These are phyloP conservation scores for Leccinum uliginosum DNA, from an alignment of 768 basidiomycete genomes.

Conservation along the genomic window DNA sequence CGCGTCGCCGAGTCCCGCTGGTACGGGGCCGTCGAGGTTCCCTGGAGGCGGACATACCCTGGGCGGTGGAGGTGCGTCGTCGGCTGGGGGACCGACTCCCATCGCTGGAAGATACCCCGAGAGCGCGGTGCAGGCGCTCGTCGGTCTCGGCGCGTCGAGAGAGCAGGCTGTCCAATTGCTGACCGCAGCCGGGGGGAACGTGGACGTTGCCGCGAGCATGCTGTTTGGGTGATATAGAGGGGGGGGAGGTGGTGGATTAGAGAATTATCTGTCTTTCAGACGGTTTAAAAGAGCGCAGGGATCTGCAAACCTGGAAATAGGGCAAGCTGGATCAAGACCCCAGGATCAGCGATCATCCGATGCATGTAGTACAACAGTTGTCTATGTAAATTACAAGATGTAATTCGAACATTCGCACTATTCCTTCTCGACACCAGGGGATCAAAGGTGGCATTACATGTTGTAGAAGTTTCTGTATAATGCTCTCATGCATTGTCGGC, in stretches of 20 bases:
- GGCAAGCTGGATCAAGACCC: not conserved
- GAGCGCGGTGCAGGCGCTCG: conserved; percentile 54
- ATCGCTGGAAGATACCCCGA: conserved; percentile 57
- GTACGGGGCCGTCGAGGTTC: conserved; percentile 37
- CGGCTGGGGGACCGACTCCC: conserved; percentile 29
- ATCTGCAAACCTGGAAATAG: not conserved
- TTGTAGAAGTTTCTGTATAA: not conserved
- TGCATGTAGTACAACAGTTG: not conserved
- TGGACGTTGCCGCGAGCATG: conserved; percentile 85
- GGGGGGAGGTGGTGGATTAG: not conserved
- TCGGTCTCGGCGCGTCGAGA: conserved; percentile 73
- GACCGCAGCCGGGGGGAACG: conserved; percentile 77
- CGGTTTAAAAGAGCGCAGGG: not conserved
- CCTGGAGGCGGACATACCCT: conserved; percentile 68
- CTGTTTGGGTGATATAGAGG: conserved; percentile 49
- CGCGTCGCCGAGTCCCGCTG: conserved; percentile 39
- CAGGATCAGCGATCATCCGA: not conserved
- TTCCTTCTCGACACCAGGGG: not conserved
- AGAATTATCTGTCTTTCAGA: not conserved
- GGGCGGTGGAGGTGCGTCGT: conserved; percentile 28
- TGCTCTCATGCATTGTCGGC: no score
- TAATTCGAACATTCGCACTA: not conserved
- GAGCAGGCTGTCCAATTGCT: conserved; percentile 75
- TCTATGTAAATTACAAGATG: not conserved
- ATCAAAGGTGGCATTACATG: no score